These are phyloP conservation scores for Candida pseudoviswanathii DNA, from an alignment of 1,139 yeast genomes.

Conservation along the genomic window DNA sequence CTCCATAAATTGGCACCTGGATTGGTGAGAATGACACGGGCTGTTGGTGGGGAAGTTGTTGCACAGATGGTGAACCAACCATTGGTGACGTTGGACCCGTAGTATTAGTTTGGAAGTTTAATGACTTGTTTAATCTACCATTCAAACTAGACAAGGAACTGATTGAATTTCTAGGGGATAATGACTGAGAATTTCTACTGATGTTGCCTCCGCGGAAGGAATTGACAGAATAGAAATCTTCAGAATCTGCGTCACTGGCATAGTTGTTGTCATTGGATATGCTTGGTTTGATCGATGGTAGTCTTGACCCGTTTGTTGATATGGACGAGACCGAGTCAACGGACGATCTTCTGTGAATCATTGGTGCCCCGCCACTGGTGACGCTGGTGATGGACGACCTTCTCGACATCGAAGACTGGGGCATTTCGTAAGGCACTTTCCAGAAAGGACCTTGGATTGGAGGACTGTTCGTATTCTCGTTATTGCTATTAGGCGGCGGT, in stretches of 20 bases:
- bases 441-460: slow-evolving; percentile 52
- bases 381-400: slow-evolving; percentile 31
- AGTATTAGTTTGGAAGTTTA: slow-evolving; percentile 18
- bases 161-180: slow-evolving; percentile 51
- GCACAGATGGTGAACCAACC: slow-evolving; percentile 13
- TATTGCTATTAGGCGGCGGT: not conserved
- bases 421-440: slow-evolving; percentile 57
- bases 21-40: slow-evolving; percentile 9
- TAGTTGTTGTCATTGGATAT: slow-evolving; percentile 21
- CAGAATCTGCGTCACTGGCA: slow-evolving; percentile 39
- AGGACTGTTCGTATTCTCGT: slow-evolving; percentile 26
- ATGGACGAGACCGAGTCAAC: slow-evolving; percentile 22
- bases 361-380: slow-evolving; percentile 17
- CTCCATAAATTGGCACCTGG: slow-evolving; percentile 6
- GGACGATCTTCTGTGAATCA: slow-evolving; percentile 15
- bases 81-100: slow-evolving; percentile 14
- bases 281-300: slow-evolving; percentile 33
- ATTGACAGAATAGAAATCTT: slow-evolving; percentile 39
- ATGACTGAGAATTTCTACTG: slow-evolving; percentile 27
- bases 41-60: slow-evolving; percentile 7
- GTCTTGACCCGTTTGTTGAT: slow-evolving; percentile 35
- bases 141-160: slow-evolving; percentile 48
- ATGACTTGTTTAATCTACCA: slow-evolving; percentile 40
- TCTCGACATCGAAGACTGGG: slow-evolving; percentile 26
- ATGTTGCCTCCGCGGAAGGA: slow-evolving; percentile 32